phyloP scores from a whole-genome alignment of 805 yeast genomes.

The Scheffersomyces coipomensis region DNA sequence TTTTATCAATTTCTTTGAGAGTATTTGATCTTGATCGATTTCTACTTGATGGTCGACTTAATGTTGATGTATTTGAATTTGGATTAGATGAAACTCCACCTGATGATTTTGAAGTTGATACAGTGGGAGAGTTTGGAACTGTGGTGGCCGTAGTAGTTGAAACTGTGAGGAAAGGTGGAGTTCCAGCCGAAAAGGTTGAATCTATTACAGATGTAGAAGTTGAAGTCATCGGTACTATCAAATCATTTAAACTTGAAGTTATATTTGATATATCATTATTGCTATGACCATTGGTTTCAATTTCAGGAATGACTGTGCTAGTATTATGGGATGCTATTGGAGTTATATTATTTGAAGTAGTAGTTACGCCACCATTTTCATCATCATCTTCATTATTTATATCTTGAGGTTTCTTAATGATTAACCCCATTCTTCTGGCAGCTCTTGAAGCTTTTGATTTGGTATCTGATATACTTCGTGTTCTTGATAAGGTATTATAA shows the following conservation, averaged over 20 bases:
- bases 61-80: not conserved
- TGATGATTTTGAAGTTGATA: slow-evolving; percentile 3
- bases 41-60: slow-evolving; percentile 4
- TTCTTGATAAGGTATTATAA: slow-evolving; percentile 1
- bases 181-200: slow-evolving; percentile 1
- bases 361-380: not conserved
- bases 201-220: slow-evolving; percentile 6
- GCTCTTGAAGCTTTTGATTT: slow-evolving; percentile 49
- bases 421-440: slow-evolving; percentile 74
- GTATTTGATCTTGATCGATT: slow-evolving; percentile 35
- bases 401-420: slow-evolving; percentile 45
- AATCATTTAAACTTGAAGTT: slow-evolving; percentile 10
- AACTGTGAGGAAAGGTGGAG: slow-evolving; percentile 10
- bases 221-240: slow-evolving; percentile 14
- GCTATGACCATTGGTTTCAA: not conserved
- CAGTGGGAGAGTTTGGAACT: slow-evolving; percentile 5
- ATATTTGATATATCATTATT: not conserved
- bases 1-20: slow-evolving; percentile 30
- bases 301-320: not conserved
- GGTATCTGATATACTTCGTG: slow-evolving; percentile 8
- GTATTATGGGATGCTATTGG: not conserved
- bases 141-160: slow-evolving; percentile 14
- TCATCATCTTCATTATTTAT: slow-evolving; percentile 3
- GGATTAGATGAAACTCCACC: not conserved
- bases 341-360: too few relatives aligned